Evolutionary conservation across 1,284 basidiomycete genomes (phyloP), one percentile per base, ranked within the genome.

Genomic region (Waitea zeae): DNA sequence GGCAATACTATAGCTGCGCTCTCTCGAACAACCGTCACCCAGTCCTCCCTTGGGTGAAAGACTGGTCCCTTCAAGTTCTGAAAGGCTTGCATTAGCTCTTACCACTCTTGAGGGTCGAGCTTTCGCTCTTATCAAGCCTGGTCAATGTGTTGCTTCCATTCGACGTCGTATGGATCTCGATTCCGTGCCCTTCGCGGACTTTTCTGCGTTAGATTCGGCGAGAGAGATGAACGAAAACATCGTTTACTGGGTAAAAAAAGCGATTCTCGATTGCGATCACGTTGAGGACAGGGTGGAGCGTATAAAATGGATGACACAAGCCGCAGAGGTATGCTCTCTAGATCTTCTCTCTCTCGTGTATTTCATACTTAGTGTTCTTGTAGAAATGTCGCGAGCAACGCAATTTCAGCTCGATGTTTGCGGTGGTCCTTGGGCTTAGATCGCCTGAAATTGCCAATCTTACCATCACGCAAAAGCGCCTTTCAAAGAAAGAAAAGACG

Each of bases 361-460:
- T 11, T n/a, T 31, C 7, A 31, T n/a, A 9, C 12, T 9, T 14
- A 7, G 30, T 14, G 9, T 17, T 13, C 26, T 39, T 19, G 20
- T 39, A 64, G 58, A 60, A 62, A 44, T 66, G 61, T 41, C 50
- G 50, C 15, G 52, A 52, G 36, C 38, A 57, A 24, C 53, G 53
- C 14, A 65, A 66, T 39, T 64, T 57, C 40, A 50, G 54, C 4
- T 61, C 61, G 9, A 46, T 58, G 36, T 51, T 54, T 9, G 58
- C 61, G 2, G 59, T 66, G 27, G 48, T 55, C 2, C 53, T 47
- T 7, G 61, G 60, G 6, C 45, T 65, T 17, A 49, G 57, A 36
- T 64, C 61, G 6, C 40, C 49, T 2, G 47, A 53, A 1, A 9
- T 31, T n/a, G n/a, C n/a, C n/a, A n/a, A n/a, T n/a, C n/a, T n/a